Evolutionary conservation across 768 basidiomycete genomes (phyloP).

Genomic region (Tylopilus sp.): DNA sequence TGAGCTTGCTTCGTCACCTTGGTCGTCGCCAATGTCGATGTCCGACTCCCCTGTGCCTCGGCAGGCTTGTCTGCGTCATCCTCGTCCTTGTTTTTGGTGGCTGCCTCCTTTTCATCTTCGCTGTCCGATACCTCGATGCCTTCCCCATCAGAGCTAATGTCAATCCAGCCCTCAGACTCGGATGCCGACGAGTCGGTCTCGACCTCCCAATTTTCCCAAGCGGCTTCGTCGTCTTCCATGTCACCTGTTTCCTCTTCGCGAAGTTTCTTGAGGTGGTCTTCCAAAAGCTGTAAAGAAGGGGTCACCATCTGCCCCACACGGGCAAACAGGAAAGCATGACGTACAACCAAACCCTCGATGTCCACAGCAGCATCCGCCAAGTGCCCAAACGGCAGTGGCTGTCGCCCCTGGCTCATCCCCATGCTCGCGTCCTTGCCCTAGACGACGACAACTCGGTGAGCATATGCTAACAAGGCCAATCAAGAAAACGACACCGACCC

Average conservation of each 20-base stretch:
- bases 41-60: conserved; percentile 34
- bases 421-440: conserved; percentile 92
- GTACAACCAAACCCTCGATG: conserved; percentile 85
- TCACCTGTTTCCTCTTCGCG: conserved; percentile 57
- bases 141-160: conserved; percentile 68
- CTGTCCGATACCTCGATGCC: conserved; percentile 80
- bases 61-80: conserved; percentile 13
- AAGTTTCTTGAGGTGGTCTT: conserved; percentile 76
- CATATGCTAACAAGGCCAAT: too few relatives aligned
- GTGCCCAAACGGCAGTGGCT: conserved; percentile 83
- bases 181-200: conserved; percentile 66
- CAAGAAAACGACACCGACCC: conserved; percentile 44
- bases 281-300: conserved; percentile 61
- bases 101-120: conserved; percentile 58
- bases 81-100: conserved; percentile 6
- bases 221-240: conserved; percentile 61
- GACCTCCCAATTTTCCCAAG: conserved; percentile 89
- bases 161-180: conserved; percentile 71
- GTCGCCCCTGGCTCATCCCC: conserved; percentile 56
- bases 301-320: neutral
- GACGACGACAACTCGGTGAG: conserved; percentile 6
- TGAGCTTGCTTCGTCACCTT: conserved; percentile 46
- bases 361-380: conserved; percentile 68
- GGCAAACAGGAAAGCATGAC: conserved; percentile 24
- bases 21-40: conserved; percentile 73